Conservation (phyloP, 2,329 filamentous ascomycete genomes). For the Talaromyces atroroseus region DNA sequence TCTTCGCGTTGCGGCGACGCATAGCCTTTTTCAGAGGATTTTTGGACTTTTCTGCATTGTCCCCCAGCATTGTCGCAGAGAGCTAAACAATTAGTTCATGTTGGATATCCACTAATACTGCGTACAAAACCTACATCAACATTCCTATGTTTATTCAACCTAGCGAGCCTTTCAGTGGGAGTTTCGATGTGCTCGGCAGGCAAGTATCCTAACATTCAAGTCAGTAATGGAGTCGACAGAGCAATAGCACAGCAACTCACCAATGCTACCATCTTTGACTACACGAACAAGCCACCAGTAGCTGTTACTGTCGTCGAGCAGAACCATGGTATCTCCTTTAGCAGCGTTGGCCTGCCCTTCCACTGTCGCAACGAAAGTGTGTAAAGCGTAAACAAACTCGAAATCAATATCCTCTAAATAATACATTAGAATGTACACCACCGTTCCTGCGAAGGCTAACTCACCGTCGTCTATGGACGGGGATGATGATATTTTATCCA, state of each 20-base stretch:
- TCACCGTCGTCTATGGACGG: conserved; percentile 99
- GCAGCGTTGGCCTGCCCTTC: conserved; percentile 97
- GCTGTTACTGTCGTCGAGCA: conserved; percentile 97
- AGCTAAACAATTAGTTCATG: conserved; percentile 41
- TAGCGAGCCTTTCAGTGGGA: conserved; percentile 85
- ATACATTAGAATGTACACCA: conserved; percentile 18
- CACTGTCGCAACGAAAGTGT: conserved; percentile 95
- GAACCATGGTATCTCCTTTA: conserved; percentile 97
- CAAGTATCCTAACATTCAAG: conserved; percentile 64
- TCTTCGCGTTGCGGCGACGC: conserved; percentile 74
- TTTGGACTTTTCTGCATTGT: conserved; percentile 72
- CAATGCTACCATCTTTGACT: conserved; percentile 95
- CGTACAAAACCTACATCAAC: conserved; percentile 67
- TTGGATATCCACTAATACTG: background rate
- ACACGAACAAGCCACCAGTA: conserved; percentile 99
- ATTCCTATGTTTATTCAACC: conserved; percentile 95
- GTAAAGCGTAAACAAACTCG: conserved; percentile 96
- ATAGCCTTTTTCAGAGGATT: conserved; percentile 80
- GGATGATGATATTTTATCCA: conserved; percentile 98
- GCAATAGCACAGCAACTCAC: conserved; percentile 38
- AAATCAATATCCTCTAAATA: conserved; percentile 98
- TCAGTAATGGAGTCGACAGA: conserved; percentile 3
- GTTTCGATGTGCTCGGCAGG: conserved; percentile 98
- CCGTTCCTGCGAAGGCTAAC: conserved; percentile 38
- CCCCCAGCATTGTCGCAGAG: conserved; percentile 65